Evolutionary conservation across 2,329 filamentous ascomycete species (phyloP), one percentile per base, ranked within the genome.

Genomic region (Westerdykella aurantiaca): DNA sequence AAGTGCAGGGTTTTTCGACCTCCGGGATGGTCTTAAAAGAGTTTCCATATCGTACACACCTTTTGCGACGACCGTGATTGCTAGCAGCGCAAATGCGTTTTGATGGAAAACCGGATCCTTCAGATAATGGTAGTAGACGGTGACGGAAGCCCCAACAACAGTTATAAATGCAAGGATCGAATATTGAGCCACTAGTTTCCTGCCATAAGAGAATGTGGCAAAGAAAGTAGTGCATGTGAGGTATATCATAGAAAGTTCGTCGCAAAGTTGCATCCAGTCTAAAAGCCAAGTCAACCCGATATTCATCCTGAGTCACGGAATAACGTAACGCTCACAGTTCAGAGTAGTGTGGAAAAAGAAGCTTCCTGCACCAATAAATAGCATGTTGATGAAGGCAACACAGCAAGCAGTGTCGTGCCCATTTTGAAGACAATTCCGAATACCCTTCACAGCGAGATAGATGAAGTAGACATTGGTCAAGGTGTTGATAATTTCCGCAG

Each of bases 21-120:
- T 14, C 33, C 6, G 3, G n/a, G 17, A 35, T 35, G 18, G 18
- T 21, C 18, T 21, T 21, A 21, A 21, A 14, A 18, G 17, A 35
- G 33, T 61, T 54, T 87, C 83, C 84, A 91, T 90, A 21, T 86
- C 80, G 61, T 81, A 88, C 73, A 90, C 83, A 55, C 82, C 85
- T 25, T 85, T 80, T 42, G 85, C 71, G 18, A 93, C 74, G 17
- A 91, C 80, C 34, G 82, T 72, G 4, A 76, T 75, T 0, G 87
- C 93, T 35, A 94, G 70, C 3, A 85, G 60, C 1, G 82, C 86
- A 55, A 89, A 94, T 5, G 83, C 84, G 48, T 81, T 82, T 63
- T 93, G 87, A 68, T 94, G 88, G 65, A 94, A 94, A 1, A 80
- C 72, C 0, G 88, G 87, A 52, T 94, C 82, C 61, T 90, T 87